Evolutionary conservation across 495 filamentous ascomycete genomes (phyloP).

Genomic region (Friedmanniomyces simplex): DNA sequence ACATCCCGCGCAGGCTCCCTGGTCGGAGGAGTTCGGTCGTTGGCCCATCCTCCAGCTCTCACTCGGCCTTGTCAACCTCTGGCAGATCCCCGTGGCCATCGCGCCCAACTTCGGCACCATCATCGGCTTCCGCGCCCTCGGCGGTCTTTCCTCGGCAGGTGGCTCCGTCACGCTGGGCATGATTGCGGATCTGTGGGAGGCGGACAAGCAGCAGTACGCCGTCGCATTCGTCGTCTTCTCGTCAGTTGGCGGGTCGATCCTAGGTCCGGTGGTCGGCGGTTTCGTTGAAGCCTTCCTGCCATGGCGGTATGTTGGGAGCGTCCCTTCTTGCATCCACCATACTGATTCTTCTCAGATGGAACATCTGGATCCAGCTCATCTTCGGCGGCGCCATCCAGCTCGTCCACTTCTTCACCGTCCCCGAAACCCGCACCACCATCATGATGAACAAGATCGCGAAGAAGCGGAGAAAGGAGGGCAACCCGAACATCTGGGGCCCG

Average conservation of each 20-base stretch:
- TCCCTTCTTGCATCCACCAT: neutral
- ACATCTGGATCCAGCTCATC: slow-evolving; percentile 72
- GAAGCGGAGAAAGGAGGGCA: slow-evolving; percentile 48
- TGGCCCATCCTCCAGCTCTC: slow-evolving; percentile 62
- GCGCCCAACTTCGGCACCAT: slow-evolving; percentile 60
- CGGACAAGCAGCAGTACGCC: slow-evolving; percentile 61
- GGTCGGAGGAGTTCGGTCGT: slow-evolving; percentile 70
- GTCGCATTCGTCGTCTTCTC: slow-evolving; percentile 68
- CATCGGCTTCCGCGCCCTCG: slow-evolving; percentile 54
- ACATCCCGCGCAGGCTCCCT: slow-evolving; percentile 22
- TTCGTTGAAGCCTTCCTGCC: slow-evolving; percentile 53
- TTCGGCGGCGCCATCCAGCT: slow-evolving; percentile 57
- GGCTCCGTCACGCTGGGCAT: slow-evolving; percentile 75
- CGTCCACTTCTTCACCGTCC: slow-evolving; percentile 55
- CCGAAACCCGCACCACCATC: slow-evolving; percentile 58
- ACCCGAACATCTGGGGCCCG: slow-evolving; percentile 50
- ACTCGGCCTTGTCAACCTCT: slow-evolving; percentile 62
- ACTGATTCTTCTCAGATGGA: slow-evolving; percentile 40
- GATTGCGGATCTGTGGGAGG: slow-evolving; percentile 70
- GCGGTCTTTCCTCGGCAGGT: slow-evolving; percentile 62
- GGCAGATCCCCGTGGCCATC: slow-evolving; percentile 60
- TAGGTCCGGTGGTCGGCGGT: slow-evolving; percentile 72
- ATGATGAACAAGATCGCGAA: slow-evolving; percentile 58
- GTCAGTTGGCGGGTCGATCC: slow-evolving; percentile 62
- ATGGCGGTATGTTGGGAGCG: slow-evolving; percentile 41